Base-by-base conservation (phyloP, 192 early-diverging fungal species). In the Rhizoclosmatium sp. region DNA sequence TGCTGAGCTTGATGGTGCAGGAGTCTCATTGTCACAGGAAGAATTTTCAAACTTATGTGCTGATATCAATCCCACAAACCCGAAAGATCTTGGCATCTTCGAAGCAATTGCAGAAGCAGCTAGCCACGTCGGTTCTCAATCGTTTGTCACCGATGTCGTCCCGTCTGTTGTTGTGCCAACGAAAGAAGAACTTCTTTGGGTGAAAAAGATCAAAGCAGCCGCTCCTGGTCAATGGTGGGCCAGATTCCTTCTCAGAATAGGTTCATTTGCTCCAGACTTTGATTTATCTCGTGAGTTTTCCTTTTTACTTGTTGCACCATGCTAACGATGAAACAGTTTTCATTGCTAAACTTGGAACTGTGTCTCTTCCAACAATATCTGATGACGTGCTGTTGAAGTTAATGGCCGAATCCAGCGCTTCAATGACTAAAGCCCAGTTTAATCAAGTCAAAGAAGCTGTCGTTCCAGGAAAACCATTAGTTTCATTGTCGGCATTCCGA, bases 191-290 rank as follows among this genome's bases (percentile, higher is more conserved):
- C 41, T 64, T 23, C 45, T 42, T 39, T 75, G 73, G 73, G 39
- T 75, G 59, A 60, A 64, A 39, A 60, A 64, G 46, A 75, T 75
- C 45, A 5, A 39, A 4, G 47, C 31, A 19, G 41, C 73, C 62
- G 73, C 73, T 31, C 73, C 73, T 19, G 73, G 73, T 19, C 14
- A 59, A 4, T 75, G 73, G 73, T 75, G 73, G 73, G 42, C 73
- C 19, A 56, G 73, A n/a, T 64, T 62, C n/a, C 47, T 75, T 4
- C n/a, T 21, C 14, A 75, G 46, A 39, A 75, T 75, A 4, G 73
- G 73, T 7, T 12, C 40, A 16, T 64, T 44, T 64, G 10, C 58
- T 23, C 73, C 73, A 40, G 73, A 75, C 14, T 75, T 75, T 51
- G 48, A 75, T 60, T 45, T 75, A 9, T 41, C 21, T 16, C 10